These are phyloP conservation scores for Fraxinus nigra DNA, from an alignment of 305 asterid genomes.

Conservation along the genomic window DNA sequence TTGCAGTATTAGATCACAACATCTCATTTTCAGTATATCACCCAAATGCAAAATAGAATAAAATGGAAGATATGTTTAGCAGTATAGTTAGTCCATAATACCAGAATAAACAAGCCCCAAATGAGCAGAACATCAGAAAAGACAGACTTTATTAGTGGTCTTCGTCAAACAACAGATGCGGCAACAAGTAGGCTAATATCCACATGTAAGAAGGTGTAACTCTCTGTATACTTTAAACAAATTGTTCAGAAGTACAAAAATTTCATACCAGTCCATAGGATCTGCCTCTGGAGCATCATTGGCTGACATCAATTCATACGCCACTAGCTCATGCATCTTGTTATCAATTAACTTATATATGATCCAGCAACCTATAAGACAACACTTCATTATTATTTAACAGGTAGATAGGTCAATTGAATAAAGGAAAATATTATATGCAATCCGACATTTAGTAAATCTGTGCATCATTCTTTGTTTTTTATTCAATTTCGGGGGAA, in stretches of 20 bases:
- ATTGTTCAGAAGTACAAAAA: slow-evolving; percentile 14
- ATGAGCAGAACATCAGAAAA: background rate
- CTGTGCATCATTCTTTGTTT: background rate
- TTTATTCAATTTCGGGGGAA: background rate
- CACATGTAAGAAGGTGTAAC: background rate
- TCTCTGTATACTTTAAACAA: background rate
- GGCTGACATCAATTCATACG: slow-evolving; percentile 93
- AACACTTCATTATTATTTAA: slow-evolving; percentile 23
- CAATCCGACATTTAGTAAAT: background rate
- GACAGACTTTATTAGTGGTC: background rate
- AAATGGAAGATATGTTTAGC: background rate
- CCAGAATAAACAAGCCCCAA: background rate
- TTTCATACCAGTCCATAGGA: slow-evolving; percentile 86
- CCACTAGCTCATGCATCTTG: slow-evolving; percentile 56
- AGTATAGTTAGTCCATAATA: background rate
- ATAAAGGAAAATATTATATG: slow-evolving; percentile 3
- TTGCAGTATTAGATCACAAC: background rate
- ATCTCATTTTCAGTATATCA: background rate
- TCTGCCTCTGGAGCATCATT: slow-evolving; percentile 95
- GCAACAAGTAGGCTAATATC: slow-evolving; percentile 3
- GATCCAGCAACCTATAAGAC: slow-evolving; percentile 82
- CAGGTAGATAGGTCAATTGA: background rate
- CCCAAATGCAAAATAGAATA: background rate
- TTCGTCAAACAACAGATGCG: background rate
- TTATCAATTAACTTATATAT: slow-evolving; percentile 55